phyloP scores from a whole-genome alignment of 345 rosid genomes.

The Arabidopsis suecica region DNA sequence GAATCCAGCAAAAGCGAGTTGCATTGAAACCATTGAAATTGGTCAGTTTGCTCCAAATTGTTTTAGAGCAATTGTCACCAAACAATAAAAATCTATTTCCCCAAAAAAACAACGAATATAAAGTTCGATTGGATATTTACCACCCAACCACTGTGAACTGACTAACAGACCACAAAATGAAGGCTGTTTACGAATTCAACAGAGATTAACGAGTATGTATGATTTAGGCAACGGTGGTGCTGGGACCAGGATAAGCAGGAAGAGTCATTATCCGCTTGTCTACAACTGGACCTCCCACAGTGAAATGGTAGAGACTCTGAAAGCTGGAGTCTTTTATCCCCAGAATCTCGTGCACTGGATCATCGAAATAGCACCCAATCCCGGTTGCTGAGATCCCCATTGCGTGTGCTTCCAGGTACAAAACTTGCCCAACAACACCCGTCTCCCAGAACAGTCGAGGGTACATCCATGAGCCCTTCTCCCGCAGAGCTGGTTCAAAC shows the following conservation, averaged over 20 bases:
- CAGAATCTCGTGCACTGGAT: slow-evolving; percentile 85
- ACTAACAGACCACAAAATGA: neutral
- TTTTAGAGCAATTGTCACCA: no score
- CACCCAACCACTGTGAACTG: neutral
- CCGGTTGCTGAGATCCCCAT: slow-evolving; percentile 92
- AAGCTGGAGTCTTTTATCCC: slow-evolving; percentile 67
- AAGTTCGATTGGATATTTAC: neutral
- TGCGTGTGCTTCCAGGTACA: slow-evolving; percentile 93
- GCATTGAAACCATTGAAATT: no score
- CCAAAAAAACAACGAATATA: no score
- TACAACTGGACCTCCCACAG: slow-evolving; percentile 76
- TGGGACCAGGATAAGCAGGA: slow-evolving; percentile 91
- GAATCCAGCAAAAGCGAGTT: no score
- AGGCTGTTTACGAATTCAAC: neutral
- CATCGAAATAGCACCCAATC: slow-evolving; percentile 91
- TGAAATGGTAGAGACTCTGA: slow-evolving; percentile 89
- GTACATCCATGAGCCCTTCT: slow-evolving; percentile 83
- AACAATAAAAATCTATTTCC: no score
- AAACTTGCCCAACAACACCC: slow-evolving; percentile 84
- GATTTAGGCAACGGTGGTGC: slow-evolving; percentile 51
- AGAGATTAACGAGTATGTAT: neutral
- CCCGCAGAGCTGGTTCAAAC: slow-evolving; percentile 61
- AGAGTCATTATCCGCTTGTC: slow-evolving; percentile 91
- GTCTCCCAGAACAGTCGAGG: slow-evolving; percentile 93
- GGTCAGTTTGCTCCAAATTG: no score